Evolutionary conservation across 768 basidiomycete species (phyloP), one percentile per base, ranked within the genome.

Genomic region (Wakefieldia striispora): DNA sequence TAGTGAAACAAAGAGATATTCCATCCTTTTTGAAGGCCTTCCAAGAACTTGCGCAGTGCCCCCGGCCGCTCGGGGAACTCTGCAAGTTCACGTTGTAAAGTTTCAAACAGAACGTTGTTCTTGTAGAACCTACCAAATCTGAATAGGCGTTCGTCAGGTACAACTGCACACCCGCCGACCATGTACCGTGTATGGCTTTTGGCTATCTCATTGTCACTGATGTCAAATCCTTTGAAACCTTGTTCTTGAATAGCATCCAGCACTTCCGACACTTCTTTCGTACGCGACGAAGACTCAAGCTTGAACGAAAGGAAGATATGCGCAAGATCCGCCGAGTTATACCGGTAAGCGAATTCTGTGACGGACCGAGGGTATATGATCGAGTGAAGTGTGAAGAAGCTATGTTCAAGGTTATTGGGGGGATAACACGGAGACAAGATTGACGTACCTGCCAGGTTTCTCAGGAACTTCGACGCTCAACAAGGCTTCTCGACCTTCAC

Each of bases 1-100:
- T 99, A 99, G 67, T 99, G 97, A 74, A 98, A 99, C 55, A 99
- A 67, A 1, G 93, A 88, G 42, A 99, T 91, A 67, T 95, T 97
- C 94, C 95, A 97, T 21, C 84, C 85, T 17, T 79, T 73, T 27
- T 86, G 86, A 39, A 99, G 65, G 3, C 88, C 89, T 24, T 84
- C 75, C 51, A 99, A 75, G 75, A 98, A 99, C 57, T 88, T 91
- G 37, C 90, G 83, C 49, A 99, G 73, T 4, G 95, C 97, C 3
- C 85, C 87, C 0, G 93, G 95, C 45, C 97, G 75, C 67, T 99
- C 97, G 1, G 97, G 97, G 66, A 99, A 99, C 66, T 95, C 95
- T 97, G 62, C 13, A 40, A 7, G 36, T 29, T 14, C 35, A 42
- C 26, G 27, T 21, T 40, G 10, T 45, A 19, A 46, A 29, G 44